Evolutionary conservation across 179 eudicot species (phyloP).

Genomic region (Nepenthes alata): DNA sequence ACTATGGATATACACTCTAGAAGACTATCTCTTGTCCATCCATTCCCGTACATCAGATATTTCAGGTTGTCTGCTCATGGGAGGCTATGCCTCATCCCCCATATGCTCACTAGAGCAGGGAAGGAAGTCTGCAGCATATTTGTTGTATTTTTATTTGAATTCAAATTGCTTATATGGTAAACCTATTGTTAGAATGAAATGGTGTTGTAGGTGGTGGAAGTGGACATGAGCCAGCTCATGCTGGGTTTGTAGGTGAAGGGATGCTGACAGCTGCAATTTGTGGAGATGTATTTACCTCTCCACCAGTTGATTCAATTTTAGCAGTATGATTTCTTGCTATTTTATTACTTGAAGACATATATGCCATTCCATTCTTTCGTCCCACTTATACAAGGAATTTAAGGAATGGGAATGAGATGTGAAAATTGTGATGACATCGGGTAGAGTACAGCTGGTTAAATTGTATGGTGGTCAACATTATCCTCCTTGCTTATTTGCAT

Average conservation of each 20-base stretch:
- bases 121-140: neutral
- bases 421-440: too few relatives aligned
- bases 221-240: slow-evolving; percentile 98
- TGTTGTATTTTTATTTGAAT: neutral
- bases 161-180: neutral
- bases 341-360: neutral
- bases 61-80: too few relatives aligned
- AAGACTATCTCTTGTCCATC: too few relatives aligned
- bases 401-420: too few relatives aligned
- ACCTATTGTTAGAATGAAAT: slow-evolving; percentile 1
- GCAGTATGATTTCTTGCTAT: slow-evolving; percentile 43
- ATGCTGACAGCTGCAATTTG: slow-evolving; percentile 98
- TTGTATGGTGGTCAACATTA: too few relatives aligned
- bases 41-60: too few relatives aligned
- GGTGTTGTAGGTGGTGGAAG: slow-evolving; percentile 79
- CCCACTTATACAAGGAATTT: too few relatives aligned
- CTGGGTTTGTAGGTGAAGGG: slow-evolving; percentile 97
- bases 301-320: slow-evolving; percentile 75
- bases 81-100: neutral
- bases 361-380: neutral
- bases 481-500: too few relatives aligned
- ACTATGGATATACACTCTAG: too few relatives aligned
- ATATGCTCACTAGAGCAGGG: neutral
- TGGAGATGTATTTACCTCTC: slow-evolving; percentile 97
- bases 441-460: too few relatives aligned